Conservation (phyloP, 1,139 yeast genomes). For the Hansenula sp. region DNA sequence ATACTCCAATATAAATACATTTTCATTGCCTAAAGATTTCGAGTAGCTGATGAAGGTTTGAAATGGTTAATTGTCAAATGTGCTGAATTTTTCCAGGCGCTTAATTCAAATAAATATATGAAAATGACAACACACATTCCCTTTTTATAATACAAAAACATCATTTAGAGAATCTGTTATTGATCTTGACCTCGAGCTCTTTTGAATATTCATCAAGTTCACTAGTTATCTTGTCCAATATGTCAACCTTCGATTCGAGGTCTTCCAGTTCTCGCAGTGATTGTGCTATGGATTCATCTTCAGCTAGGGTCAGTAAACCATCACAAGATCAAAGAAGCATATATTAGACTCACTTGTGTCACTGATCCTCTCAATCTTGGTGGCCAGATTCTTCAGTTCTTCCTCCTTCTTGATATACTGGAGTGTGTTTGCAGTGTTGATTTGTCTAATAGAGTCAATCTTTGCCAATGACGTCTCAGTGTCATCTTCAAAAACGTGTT, state of each 20-base stretch:
- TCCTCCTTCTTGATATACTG: conserved; percentile 52
- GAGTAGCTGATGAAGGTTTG: not conserved
- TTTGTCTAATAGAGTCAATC: conserved; percentile 46
- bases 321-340: too few species aligned
- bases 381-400: conserved; percentile 36
- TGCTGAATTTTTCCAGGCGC: not conserved
- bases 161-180: not conserved
- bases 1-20: not conserved
- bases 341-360: conserved; percentile 36
- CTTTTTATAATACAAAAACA: too few species aligned
- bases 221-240: conserved; percentile 39
- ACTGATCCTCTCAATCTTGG: conserved; percentile 29
- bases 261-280: conserved; percentile 31
- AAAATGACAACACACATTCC: not conserved
- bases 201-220: conserved; percentile 62
- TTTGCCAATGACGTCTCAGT: conserved; percentile 50
- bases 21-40: not conserved
- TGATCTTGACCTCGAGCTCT: conserved; percentile 40
- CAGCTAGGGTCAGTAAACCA: too few species aligned
- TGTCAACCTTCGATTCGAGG: conserved; percentile 42
- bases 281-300: conserved; percentile 31
- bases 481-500: conserved; percentile 43
- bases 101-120: not conserved
- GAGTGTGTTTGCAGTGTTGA: conserved; percentile 54
- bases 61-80: not conserved